Evolutionary conservation across 345 rosid genomes (phyloP).

Genomic region (Zanthoxylum bungeanum): DNA sequence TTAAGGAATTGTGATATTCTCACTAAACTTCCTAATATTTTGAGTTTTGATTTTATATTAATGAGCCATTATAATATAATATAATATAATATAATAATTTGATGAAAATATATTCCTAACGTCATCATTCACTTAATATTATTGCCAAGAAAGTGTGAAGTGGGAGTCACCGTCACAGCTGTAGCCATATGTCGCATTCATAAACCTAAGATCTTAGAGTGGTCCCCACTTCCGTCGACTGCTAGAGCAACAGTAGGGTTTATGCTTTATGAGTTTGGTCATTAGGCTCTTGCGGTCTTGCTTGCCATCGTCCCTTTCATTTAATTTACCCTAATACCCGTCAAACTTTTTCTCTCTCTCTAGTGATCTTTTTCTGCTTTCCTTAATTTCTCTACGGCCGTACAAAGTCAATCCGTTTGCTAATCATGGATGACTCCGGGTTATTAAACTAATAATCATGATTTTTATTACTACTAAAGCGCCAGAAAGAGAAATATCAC

Average conservation of each 20-base stretch:
- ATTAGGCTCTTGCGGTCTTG: no score
- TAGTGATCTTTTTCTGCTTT: neutral
- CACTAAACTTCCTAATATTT: no score
- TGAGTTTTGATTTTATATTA: no score
- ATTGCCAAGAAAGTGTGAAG: no score
- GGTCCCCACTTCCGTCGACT: conserved; percentile 20
- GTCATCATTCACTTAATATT: no score
- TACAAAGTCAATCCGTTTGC: neutral
- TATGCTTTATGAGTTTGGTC: no score
- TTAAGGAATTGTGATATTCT: no score
- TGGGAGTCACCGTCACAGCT: conserved; percentile 41
- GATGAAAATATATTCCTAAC: no score
- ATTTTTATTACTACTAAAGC: no score
- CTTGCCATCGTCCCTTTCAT: conserved; percentile 25
- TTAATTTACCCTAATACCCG: conserved; percentile 3
- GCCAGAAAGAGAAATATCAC: no score
- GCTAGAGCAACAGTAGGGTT: conserved; percentile 6
- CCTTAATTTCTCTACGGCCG: neutral
- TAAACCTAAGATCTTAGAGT: conserved; percentile 23
- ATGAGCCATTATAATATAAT: no score
- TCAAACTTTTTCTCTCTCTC: neutral
- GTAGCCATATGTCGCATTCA: conserved; percentile 33
- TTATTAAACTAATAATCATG: neutral
- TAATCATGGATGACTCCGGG: neutral
- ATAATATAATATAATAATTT: no score